These are phyloP conservation scores for Silene noctiflora DNA, from an alignment of 179 eudicot genomes.

Conservation along the genomic window DNA sequence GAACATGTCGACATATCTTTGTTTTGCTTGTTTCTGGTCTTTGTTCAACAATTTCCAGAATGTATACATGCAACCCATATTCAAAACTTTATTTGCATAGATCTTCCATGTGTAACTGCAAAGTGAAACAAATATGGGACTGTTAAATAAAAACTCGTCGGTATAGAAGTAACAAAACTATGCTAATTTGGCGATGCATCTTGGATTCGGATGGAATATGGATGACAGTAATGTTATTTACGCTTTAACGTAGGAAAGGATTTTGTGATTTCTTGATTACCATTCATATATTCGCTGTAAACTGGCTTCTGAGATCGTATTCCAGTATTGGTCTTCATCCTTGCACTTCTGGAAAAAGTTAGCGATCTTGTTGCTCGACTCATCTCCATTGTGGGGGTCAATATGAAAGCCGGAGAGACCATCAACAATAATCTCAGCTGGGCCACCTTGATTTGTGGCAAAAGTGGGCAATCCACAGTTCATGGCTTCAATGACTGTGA, in stretches of 20 bases:
- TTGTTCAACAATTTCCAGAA: constrained; percentile 61
- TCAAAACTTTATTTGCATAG: constrained; percentile 58
- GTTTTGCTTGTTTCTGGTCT: constrained; percentile 60
- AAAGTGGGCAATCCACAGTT: constrained; percentile 75
- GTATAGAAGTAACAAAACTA: not conserved
- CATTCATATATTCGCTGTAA: constrained; percentile 62
- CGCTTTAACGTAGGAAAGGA: not conserved
- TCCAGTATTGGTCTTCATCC: constrained; percentile 47
- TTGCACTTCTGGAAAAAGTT: constrained; percentile 49
- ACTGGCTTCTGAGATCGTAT: constrained; percentile 46
- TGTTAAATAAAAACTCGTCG: not conserved
- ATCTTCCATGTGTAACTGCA: constrained; percentile 80
- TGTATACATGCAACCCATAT: constrained; percentile 57
- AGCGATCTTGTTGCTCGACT: constrained; percentile 43
- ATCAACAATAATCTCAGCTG: constrained; percentile 70
- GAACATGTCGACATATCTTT: constrained; percentile 63
- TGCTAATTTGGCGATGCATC: constrained; percentile 3
- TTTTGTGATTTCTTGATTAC: constrained; percentile 27
- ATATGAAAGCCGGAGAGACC: constrained; percentile 74
- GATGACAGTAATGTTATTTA: not conserved
- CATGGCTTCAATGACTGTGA: constrained; percentile 85
- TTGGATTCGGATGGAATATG: too few species aligned
- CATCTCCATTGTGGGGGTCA: constrained; percentile 66
- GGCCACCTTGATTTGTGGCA: constrained; percentile 85
- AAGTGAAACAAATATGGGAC: not conserved